phyloP scores from a whole-genome alignment of 768 basidiomycete species.

The Pulveroboletus sp. region DNA sequence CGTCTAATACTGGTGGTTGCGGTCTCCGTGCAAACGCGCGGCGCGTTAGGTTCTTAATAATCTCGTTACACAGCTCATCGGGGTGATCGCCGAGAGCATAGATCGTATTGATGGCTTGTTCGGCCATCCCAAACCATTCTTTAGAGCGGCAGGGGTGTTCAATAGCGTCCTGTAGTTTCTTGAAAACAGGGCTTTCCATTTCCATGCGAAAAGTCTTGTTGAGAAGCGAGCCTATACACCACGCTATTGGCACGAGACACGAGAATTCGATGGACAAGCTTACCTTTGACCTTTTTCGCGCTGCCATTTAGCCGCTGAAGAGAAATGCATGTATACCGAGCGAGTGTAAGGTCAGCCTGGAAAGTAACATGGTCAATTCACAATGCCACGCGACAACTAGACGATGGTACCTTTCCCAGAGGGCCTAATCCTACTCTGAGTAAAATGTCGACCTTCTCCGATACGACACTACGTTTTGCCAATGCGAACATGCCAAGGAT shows the following conservation, averaged over 20 bases:
- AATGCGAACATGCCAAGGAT: constrained; percentile 96
- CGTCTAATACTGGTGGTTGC: constrained; percentile 2
- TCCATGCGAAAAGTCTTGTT: constrained; percentile 83
- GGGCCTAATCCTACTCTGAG: constrained; percentile 83
- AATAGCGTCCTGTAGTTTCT: constrained; percentile 74
- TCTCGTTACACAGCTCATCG: constrained; percentile 70
- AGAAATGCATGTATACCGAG: constrained; percentile 90
- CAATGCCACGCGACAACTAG: background rate
- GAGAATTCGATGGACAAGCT: background rate
- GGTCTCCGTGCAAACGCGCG: constrained; percentile 54
- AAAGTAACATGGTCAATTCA: background rate
- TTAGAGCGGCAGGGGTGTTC: constrained; percentile 75
- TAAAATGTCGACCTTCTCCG: constrained; percentile 78
- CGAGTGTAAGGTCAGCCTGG: constrained; percentile 83
- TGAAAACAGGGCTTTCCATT: constrained; percentile 85
- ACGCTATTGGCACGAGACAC: background rate
- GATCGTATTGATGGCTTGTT: constrained; percentile 94
- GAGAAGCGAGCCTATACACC: constrained; percentile 67
- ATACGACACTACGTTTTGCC: constrained; percentile 72
- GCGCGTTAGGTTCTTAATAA: constrained; percentile 78
- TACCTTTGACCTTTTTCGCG: constrained; percentile 95
- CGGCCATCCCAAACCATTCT: constrained; percentile 96
- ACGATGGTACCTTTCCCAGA: constrained; percentile 62
- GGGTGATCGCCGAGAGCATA: constrained; percentile 94
- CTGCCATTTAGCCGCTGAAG: constrained; percentile 90